Evolutionary conservation across 805 yeast species (phyloP), one percentile per base, ranked within the genome.

Genomic region (Candida bentonensis): DNA sequence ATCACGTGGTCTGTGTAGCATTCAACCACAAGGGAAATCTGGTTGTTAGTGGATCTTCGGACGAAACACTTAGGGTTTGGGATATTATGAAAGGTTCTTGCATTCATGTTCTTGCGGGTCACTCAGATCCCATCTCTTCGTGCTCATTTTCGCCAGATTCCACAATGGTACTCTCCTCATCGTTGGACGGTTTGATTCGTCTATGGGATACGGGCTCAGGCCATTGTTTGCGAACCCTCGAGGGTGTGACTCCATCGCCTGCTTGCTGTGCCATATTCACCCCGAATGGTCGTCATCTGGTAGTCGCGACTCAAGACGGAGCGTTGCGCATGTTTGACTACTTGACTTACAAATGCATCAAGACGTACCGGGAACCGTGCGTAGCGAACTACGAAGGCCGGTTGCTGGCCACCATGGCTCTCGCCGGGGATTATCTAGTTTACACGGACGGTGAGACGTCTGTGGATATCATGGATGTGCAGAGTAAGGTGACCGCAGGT

Each of bases 51-150:
- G 94, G 95, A 0, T 77, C 94, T 1, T 76, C 92, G 42, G 98
- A 89, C 61, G 97, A 89, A 57, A 85, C 89, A 43, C 79, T 92
- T 15, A 73, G 88, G 43, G 71, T 89, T 2, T 89, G 98, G 98
- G 96, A 89, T 60, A 73, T 81, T 2, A 66, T 68, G 25, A 66
- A 75, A 17, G 94, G 94, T 1, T 70, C 70, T 33, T 73, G 83
- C 45, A 63, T 86, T 53, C 78, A 82, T 55, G 84, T 94, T 0
- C 64, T 89, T 42, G 82, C 94, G 33, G 96, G 97, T 0, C 98
- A 89, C 62, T 76, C 94, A 0, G 96, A 86, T 52, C 94, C 96
- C 0, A 82, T 92, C 1, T 76, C 84, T 21, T 71, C 84, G 0
- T 66, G 88, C 1, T 79, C 85, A 53, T 63, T 89, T 41, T 75